A percentile compares a stretch with the other conserved stretches of the same genome.
Conservation (phyloP, 1,284 basidiomycete species). For the Vanrija sp. region DNA sequence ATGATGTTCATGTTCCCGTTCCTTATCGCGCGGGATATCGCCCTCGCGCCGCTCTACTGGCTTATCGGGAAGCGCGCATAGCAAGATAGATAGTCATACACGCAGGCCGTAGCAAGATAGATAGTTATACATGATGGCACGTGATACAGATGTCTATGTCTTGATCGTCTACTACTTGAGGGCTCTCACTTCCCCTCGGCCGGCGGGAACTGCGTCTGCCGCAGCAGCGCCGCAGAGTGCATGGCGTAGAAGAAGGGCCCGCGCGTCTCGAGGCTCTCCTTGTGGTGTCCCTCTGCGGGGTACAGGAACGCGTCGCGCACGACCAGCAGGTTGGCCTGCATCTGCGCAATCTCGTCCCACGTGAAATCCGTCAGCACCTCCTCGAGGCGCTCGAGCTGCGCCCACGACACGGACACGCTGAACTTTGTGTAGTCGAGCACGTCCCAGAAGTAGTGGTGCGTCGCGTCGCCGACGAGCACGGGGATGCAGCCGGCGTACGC, state of each 20-base stretch:
- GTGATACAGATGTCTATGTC: no score
- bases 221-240: constrained; percentile 35
- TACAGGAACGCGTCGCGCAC: constrained; percentile 48
- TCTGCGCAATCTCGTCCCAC: constrained; percentile 25
- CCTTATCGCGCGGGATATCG: no score
- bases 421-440: constrained; percentile 47
- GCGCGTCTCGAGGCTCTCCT: constrained; percentile 15
- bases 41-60: no score
- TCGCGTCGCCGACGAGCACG: constrained; percentile 40
- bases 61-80: no score
- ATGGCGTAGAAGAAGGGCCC: constrained; percentile 40
- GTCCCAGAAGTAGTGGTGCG: constrained; percentile 44
- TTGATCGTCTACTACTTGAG: no score
- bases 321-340: constrained; percentile 45
- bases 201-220: constrained; percentile 28
- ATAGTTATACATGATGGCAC: no score
- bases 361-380: constrained; percentile 36
- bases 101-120: no score
- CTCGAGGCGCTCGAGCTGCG: constrained; percentile 38
- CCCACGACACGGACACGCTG: constrained; percentile 37
- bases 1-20: no score
- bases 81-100: no score
- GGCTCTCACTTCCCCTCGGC: neutral
- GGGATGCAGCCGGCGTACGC: constrained; percentile 50
- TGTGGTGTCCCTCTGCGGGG: constrained; percentile 25